phyloP scores from a whole-genome alignment of 371 early-diverging fungal species.

The Mortierella sp. region DNA sequence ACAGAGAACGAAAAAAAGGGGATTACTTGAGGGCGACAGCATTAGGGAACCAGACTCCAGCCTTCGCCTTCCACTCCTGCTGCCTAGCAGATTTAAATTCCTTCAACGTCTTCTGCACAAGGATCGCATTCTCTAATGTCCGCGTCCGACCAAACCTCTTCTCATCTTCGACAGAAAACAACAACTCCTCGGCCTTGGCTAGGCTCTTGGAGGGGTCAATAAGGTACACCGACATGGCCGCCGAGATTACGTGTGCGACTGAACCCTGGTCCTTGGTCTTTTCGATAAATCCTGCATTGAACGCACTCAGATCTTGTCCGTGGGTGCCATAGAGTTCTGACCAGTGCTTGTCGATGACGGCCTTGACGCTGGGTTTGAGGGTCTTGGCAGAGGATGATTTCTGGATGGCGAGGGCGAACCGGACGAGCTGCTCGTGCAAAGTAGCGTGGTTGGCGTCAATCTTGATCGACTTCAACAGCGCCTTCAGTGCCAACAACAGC shows the following conservation, averaged over 20 bases:
- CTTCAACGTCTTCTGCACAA: slow-evolving; percentile 41
- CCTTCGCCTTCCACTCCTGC: slow-evolving; percentile 32
- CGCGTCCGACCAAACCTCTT: slow-evolving; percentile 32
- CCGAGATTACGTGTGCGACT: slow-evolving; percentile 60
- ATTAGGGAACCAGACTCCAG: slow-evolving; percentile 36
- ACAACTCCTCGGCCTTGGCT: slow-evolving; percentile 33
- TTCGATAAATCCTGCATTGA: slow-evolving; percentile 36
- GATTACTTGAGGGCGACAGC: slow-evolving; percentile 26
- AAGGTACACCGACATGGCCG: slow-evolving; percentile 52
- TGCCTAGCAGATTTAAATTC: slow-evolving; percentile 29
- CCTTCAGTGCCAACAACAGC: slow-evolving; percentile 79
- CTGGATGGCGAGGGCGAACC: slow-evolving; percentile 68
- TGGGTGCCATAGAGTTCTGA: slow-evolving; percentile 34
- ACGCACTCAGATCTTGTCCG: slow-evolving; percentile 18
- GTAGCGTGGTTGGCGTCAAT: slow-evolving; percentile 66
- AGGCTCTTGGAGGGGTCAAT: slow-evolving; percentile 42
- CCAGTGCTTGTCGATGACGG: slow-evolving; percentile 50
- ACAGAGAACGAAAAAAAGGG: not conserved
- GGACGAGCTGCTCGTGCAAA: slow-evolving; percentile 67
- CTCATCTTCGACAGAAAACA: slow-evolving; percentile 39
- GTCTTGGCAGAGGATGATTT: slow-evolving; percentile 17
- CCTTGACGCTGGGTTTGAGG: slow-evolving; percentile 35
- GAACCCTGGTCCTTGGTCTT: slow-evolving; percentile 51
- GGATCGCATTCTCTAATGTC: slow-evolving; percentile 30
- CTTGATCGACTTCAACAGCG: slow-evolving; percentile 70